phyloP scores from a whole-genome alignment of 78 protist species.

The Planoprotostelium fungivorum region DNA sequence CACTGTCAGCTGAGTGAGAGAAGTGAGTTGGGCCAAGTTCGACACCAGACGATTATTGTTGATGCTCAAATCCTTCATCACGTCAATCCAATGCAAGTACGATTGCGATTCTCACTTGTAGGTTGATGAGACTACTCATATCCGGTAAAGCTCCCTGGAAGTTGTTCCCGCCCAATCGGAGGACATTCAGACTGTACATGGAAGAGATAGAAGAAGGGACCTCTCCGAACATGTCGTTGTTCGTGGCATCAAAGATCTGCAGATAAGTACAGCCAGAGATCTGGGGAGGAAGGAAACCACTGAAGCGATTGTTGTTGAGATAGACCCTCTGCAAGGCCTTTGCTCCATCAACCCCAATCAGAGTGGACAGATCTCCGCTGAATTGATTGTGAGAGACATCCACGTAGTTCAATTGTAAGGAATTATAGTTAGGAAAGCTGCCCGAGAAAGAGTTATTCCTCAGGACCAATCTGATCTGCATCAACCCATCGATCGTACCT shows the following conservation, averaged over 20 bases:
- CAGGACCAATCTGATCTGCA: background rate
- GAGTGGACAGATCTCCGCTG: background rate
- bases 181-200: background rate
- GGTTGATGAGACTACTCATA: background rate
- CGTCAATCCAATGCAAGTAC: background rate
- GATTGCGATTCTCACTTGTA: background rate
- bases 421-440: background rate
- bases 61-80: background rate
- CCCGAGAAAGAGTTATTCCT: background rate
- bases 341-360: background rate
- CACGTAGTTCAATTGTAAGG: background rate
- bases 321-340: background rate
- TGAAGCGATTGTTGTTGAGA: background rate
- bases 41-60: background rate
- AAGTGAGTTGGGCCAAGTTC: background rate
- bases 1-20: background rate
- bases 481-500: too few species aligned
- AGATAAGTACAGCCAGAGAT: background rate
- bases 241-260: background rate
- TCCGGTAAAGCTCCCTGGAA: background rate
- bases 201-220: background rate
- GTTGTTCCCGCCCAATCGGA: background rate
- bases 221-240: background rate
- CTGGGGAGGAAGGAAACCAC: background rate
- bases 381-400: background rate